Base-by-base conservation (phyloP, 2,329 filamentous ascomycete species). In the Raffaelea albimanens region DNA sequence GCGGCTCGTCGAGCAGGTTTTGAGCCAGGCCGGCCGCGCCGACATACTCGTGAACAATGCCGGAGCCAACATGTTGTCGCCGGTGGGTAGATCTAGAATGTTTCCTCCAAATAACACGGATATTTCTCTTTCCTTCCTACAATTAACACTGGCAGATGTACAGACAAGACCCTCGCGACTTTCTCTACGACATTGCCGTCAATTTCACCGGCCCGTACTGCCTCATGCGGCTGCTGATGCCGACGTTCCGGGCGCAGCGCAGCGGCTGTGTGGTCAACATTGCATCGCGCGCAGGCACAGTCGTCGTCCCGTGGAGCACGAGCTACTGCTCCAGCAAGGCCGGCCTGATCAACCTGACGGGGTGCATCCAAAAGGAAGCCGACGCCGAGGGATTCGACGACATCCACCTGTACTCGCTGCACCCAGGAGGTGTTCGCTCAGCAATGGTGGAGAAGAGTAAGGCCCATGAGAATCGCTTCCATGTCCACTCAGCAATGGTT, bases 281-380 rank as follows among this genome's bases (percentile, higher is more conserved):
- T 22, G 54, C 59, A 14, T 61, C 58, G 23, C 56, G 59, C 9
- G 60, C 59, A 3, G 60, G 60, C 41, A 60, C 58, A 13, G 51
- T 60, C 5, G 38, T 51, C 16, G 55, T 60, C 21, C 59, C 60
- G 2, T 62, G 58, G 53, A 58, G 54, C 51, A 57, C 58, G n/a
- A 58, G 56, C 47, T 62, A 62, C 54, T 61, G 58, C 46, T 51
- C 60, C 11, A 60, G 58, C 57, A 62, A 62, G 46, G 59, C 59
- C 4, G 59, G 58, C 18, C 53, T 62, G 18, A 62, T 62, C 51
- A 58, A 59, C 52, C 50, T 62, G 40, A 62, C 60, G 13, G 56
- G 55, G 3, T 61, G 59, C 46, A 45, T 54, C 29, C 60, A 62
- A 41, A 58, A 56, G 47, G 60, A 62, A 46, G 45, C 56, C 11